Conservation (phyloP, 2,329 filamentous ascomycete genomes). For the Microsporum audouinii region DNA sequence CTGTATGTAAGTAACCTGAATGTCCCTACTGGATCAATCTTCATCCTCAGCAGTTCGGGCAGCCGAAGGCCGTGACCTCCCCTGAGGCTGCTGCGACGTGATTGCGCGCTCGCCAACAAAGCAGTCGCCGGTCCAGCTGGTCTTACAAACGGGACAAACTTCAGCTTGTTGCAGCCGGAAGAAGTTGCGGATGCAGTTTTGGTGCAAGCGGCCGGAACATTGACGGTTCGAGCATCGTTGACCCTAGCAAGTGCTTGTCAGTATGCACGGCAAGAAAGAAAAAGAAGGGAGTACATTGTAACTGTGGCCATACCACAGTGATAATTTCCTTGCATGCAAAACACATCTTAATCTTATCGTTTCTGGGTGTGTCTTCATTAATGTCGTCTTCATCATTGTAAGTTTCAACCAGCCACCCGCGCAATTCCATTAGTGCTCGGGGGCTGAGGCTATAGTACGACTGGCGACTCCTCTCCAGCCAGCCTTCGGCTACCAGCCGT, state of each 20-base stretch:
- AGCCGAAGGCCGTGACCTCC: neutral
- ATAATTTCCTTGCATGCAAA: slow-evolving; percentile 82
- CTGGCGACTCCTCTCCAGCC: slow-evolving; percentile 63
- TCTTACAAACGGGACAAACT: slow-evolving; percentile 51
- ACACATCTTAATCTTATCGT: slow-evolving; percentile 73
- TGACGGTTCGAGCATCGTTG: slow-evolving; percentile 59
- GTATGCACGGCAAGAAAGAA: neutral
- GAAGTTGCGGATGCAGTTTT: slow-evolving; percentile 61
- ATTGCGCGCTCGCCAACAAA: slow-evolving; percentile 45
- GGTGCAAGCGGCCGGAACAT: slow-evolving; percentile 62
- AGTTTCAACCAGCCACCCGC: slow-evolving; percentile 70
- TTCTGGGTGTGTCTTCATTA: slow-evolving; percentile 33
- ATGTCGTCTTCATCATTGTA: slow-evolving; percentile 68
- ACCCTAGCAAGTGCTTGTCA: slow-evolving; percentile 38
- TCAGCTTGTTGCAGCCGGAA: slow-evolving; percentile 55
- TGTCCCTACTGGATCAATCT: neutral
- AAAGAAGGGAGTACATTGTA: neutral
- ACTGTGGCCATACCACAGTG: slow-evolving; percentile 45
- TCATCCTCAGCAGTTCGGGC: neutral
- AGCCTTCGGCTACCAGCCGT: slow-evolving; percentile 64
- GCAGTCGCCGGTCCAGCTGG: slow-evolving; percentile 40
- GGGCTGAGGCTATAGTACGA: slow-evolving; percentile 68
- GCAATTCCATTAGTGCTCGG: slow-evolving; percentile 71
- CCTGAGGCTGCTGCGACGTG: neutral
- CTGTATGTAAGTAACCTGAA: too few relatives aligned